Conservation (phyloP, 2,329 filamentous ascomycete species). For the Bipolaris cookei region DNA sequence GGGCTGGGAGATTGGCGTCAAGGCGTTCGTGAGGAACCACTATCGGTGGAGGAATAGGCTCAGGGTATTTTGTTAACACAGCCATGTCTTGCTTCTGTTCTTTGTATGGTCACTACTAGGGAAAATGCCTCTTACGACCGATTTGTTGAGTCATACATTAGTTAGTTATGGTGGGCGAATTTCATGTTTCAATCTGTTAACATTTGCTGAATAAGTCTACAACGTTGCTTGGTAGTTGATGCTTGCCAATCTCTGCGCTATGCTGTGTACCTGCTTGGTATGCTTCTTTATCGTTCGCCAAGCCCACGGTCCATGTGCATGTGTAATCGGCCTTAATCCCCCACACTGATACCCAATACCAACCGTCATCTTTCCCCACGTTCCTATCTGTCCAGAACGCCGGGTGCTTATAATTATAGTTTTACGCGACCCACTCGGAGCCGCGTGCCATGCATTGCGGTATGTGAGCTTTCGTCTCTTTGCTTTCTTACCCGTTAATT, state of each 20-base stretch:
- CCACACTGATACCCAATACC: conserved; percentile 22
- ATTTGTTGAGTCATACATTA: conserved; percentile 15
- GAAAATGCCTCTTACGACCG: conserved; percentile 11
- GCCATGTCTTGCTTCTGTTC: conserved; percentile 13
- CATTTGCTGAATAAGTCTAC: background rate
- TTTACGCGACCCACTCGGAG: conserved; percentile 22
- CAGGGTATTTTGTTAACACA: conserved; percentile 17
- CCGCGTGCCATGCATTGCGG: conserved; percentile 11
- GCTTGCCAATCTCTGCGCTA: background rate
- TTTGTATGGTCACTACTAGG: conserved; percentile 15
- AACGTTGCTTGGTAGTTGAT: background rate
- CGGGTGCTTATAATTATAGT: conserved; percentile 11
- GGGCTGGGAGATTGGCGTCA: conserved; percentile 18
- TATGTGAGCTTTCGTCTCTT: background rate
- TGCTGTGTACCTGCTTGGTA: conserved; percentile 5
- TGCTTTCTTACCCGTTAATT: background rate
- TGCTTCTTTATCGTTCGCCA: conserved; percentile 28
- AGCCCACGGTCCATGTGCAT: conserved; percentile 32
- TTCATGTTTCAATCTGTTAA: conserved; percentile 18
- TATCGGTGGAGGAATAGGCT: conserved; percentile 9
- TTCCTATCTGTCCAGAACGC: conserved; percentile 25
- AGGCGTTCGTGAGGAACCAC: conserved; percentile 14
- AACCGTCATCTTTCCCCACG: conserved; percentile 32
- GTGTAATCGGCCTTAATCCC: conserved; percentile 19
- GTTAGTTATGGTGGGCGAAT: conserved; percentile 20